Evolutionary conservation across 2,329 filamentous ascomycete species (phyloP), one percentile per base, ranked within the genome.

Genomic region (Gyromitra esculenta): DNA sequence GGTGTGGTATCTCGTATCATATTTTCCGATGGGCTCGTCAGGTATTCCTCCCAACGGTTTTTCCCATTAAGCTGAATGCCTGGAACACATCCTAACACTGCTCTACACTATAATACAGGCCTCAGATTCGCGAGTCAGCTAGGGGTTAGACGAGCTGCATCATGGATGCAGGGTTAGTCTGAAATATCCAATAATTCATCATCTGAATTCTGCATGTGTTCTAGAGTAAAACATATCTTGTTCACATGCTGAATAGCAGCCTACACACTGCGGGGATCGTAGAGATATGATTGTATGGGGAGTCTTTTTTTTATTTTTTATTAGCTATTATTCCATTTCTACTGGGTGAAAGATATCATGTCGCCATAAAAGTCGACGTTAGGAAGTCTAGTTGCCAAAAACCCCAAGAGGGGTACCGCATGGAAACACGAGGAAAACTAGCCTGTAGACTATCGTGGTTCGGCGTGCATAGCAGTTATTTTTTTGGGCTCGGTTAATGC

Each of bases 1-100:
- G 79, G 79, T 93, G 60, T 98, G 95, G 95, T 98, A 98, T 85
- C 87, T 97, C 60, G 90, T 98, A 84, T 97, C 93, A 85, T 99
- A 99, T 84, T 98, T 98, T 82, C 96, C 96, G 35, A 97, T 98
- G 94, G 96, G 96, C 52, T 92, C 92, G 73, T 57, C 77, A 68
- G 77, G 77, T 79, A 78, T 73, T 54, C 11, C 48, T 31, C 4
- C 48, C 25, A 63, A 64, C 50, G 9, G 41, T 65, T 72, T 39
- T 11, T 37, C 65, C 41, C 45, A 7, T 35, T 59, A 59, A 67
- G 41, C 48, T 21, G 45, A 62, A 67, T 65, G 45, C 48, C 39
- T 52, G 60, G 41, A 71, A 59, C 45, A 62, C 48, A 60, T 77
- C 62, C 77, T 75, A 77, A 75, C 62, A 9, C 39, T 41, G 63